These are phyloP conservation scores for Barbarea vulgaris DNA, from an alignment of 345 rosid species.

Conservation along the genomic window DNA sequence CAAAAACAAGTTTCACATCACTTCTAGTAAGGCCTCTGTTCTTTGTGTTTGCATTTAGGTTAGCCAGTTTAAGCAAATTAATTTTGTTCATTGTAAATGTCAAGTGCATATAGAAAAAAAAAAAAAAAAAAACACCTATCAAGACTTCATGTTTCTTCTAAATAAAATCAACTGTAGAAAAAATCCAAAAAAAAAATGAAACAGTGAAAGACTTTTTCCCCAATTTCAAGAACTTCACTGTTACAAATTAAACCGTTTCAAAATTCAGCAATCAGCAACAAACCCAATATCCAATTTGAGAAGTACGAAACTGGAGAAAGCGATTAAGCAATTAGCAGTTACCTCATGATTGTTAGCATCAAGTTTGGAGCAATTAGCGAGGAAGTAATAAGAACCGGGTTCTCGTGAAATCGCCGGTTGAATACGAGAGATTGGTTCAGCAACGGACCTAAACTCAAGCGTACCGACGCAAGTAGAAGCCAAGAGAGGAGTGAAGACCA, in stretches of 20 bases:
- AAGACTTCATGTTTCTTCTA: no score
- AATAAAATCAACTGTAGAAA: not conserved
- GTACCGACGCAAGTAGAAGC: constrained; percentile 98
- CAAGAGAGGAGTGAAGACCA: constrained; percentile 90
- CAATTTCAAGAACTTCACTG: not conserved
- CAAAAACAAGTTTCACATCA: not conserved
- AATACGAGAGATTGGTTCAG: constrained; percentile 81
- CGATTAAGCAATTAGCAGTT: constrained; percentile 12
- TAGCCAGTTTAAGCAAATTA: not conserved
- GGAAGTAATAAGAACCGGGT: constrained; percentile 80
- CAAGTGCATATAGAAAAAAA: not conserved
- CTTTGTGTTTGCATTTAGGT: not conserved
- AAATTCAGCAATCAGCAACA: not conserved
- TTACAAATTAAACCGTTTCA: not conserved
- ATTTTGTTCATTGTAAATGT: no score
- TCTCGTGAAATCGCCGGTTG: constrained; percentile 73
- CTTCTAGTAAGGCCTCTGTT: not conserved
- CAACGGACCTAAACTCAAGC: constrained; percentile 86
- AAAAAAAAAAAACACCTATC: no score
- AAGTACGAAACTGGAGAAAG: not conserved
- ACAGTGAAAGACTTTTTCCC: not conserved
- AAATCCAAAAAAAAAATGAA: not conserved
- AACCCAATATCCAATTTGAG: constrained; percentile 1
- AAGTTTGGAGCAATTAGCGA: constrained; percentile 75
- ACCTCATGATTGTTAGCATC: constrained; percentile 78